These are phyloP conservation scores for Thielaviopsis populi DNA, from an alignment of 2,329 filamentous ascomycete species.

Conservation along the genomic window DNA sequence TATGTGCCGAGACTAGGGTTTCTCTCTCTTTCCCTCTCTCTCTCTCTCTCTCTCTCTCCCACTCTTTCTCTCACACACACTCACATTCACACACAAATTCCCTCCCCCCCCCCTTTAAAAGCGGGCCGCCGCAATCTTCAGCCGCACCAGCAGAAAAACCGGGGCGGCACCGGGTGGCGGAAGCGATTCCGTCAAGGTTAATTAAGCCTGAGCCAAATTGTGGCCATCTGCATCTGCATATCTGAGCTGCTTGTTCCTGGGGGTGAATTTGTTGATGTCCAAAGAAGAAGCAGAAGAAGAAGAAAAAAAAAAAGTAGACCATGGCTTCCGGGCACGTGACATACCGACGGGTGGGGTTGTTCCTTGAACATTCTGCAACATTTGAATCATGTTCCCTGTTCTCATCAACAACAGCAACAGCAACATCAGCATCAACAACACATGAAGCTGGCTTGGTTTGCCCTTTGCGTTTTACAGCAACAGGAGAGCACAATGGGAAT, in stretches of 20 bases:
- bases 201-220: not conserved
- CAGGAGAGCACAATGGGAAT: not conserved
- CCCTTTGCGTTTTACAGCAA: not conserved
- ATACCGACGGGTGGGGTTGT: not conserved
- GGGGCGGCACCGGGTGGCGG: not conserved
- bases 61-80: too few species aligned
- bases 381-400: not conserved
- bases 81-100: too few species aligned
- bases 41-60: too few species aligned
- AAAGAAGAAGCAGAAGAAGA: too few species aligned
- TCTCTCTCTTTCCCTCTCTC: too few species aligned
- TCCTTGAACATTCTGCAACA: not conserved
- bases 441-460: too few species aligned
- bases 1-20: not conserved
- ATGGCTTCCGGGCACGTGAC: not conserved
- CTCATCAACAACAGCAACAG: too few species aligned
- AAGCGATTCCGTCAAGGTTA: not conserved
- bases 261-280: too few species aligned
- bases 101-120: too few species aligned
- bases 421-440: too few species aligned
- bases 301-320: too few species aligned
- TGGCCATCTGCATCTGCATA: not conserved
- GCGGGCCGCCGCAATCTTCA: not conserved
- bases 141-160: not conserved
- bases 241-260: not conserved